A percentile compares a stretch with the other conserved stretches of the same genome.
phyloP scores from a whole-genome alignment of 2,329 filamentous ascomycete genomes.

The Botrytis porri region DNA sequence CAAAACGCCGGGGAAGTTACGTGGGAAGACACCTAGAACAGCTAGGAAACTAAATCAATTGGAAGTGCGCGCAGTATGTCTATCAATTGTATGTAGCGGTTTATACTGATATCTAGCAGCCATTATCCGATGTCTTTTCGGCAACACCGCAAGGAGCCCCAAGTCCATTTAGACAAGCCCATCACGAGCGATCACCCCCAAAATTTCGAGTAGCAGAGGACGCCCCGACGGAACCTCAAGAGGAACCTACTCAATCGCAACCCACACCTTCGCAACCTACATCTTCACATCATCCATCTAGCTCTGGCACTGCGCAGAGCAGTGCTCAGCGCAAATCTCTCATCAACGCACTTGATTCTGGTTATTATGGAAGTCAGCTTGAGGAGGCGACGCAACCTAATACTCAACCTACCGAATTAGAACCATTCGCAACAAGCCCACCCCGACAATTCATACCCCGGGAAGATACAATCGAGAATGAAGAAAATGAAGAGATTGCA shows the following conservation, averaged over 20 bases:
- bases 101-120: slow-evolving; percentile 43
- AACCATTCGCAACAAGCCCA: neutral
- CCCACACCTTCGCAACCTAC: neutral
- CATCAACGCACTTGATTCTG: slow-evolving; percentile 56
- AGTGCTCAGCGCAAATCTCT: slow-evolving; percentile 32
- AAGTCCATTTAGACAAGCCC: slow-evolving; percentile 40
- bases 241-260: slow-evolving; percentile 9
- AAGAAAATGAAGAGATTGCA: neutral
- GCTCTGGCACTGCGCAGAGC: slow-evolving; percentile 15
- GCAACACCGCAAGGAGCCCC: slow-evolving; percentile 53
- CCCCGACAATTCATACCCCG: slow-evolving; percentile 14
- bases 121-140: slow-evolving; percentile 58
- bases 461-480: slow-evolving; percentile 7
- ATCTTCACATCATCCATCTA: slow-evolving; percentile 4
- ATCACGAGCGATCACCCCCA: slow-evolving; percentile 40
- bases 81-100: slow-evolving; percentile 8
- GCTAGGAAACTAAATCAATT: slow-evolving; percentile 56
- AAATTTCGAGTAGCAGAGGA: slow-evolving; percentile 61
- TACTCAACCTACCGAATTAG: slow-evolving; percentile 25
- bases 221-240: slow-evolving; percentile 29
- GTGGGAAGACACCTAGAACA: slow-evolving; percentile 76
- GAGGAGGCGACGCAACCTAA: slow-evolving; percentile 24
- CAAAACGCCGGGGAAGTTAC: slow-evolving; percentile 83
- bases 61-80: slow-evolving; percentile 62
- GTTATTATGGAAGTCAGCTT: slow-evolving; percentile 66